Conservation (phyloP, 805 yeast species). For the Debaryomyces tyrocola region DNA sequence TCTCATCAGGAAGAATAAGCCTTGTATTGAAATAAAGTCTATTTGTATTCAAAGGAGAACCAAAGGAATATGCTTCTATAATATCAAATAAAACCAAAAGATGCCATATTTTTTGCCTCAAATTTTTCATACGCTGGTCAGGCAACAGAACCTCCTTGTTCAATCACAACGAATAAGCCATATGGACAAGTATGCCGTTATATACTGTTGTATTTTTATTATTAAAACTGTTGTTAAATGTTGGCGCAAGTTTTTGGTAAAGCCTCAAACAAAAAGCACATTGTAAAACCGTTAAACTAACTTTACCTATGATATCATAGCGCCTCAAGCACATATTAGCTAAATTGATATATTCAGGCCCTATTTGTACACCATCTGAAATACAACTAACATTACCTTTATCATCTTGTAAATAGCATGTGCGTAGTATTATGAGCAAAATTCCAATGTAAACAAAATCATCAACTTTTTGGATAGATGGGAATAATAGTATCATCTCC, state of each 20-base stretch:
- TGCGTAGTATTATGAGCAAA: conserved; percentile 1
- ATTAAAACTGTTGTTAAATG: conserved; percentile 50
- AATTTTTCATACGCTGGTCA: conserved; percentile 28
- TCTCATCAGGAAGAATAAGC: conserved; percentile 22
- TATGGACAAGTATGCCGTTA: conserved; percentile 52
- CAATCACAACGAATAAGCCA: conserved; percentile 60
- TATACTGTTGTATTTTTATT: conserved; percentile 55
- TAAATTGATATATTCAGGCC: background rate
- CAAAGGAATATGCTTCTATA: conserved; percentile 18
- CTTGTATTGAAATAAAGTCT: conserved; percentile 18
- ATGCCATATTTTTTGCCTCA: conserved; percentile 24
- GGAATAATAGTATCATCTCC: too few species aligned
- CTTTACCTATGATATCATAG: conserved; percentile 15
- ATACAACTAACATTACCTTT: background rate
- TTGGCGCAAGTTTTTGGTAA: conserved; percentile 44
- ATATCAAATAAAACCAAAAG: conserved; percentile 17
- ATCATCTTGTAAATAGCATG: conserved; percentile 8
- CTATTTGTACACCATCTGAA: background rate
- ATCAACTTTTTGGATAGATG: background rate
- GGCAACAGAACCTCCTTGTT: conserved; percentile 56
- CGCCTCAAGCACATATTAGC: background rate
- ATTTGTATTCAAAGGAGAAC: conserved; percentile 21
- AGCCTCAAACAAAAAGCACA: conserved; percentile 48
- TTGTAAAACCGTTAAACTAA: conserved; percentile 48
- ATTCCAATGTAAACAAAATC: background rate